Evolutionary conservation across 805 yeast genomes (phyloP), one percentile per base, ranked within the genome.

Genomic region (Wickerhamiella cacticola): DNA sequence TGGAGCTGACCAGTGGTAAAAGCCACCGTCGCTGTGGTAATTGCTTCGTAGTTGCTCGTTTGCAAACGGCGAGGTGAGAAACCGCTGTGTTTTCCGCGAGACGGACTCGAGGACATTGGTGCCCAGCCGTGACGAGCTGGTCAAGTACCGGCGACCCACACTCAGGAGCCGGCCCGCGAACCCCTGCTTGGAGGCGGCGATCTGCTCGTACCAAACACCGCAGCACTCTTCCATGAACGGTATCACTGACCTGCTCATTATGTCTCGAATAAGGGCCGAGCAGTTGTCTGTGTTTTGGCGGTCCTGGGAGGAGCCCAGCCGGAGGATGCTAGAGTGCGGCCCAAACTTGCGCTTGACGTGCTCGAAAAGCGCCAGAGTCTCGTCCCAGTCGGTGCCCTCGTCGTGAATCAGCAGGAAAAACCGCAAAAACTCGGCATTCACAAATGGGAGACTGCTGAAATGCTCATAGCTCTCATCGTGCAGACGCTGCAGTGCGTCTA

Each of bases 141-240:
- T 23, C 10, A 72, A 74, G 67, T 83, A 74, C 52, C 76, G 75
- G 50, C 71, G 75, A 26, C 80, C 78, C 2, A 72, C 92, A 47
- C 73, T 75, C 64, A 80, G 84, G 53, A 80, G 73, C 50, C 88
- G 66, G 15, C 85, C 82, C 0, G 94, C 74, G 18, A 84, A 65
- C 22, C 94, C 83, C 54, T 78, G 78, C 52, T 88, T 72, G 3
- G 94, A 88, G 35, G 78, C 75, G 12, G 86, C 74, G 3, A 82
- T 71, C 57, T 79, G 83, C 55, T 87, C 95, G 51, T 80, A 88
- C 96, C 96, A 88, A 12, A 74, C 61, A 28, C 80, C 69, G n/a
- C 86, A 74, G 57, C 84, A 81, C 48, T 74, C 66, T 58, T 85
- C 87, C 95, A 92, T 85, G 61, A 79, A 88, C 0, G 96, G 95